These are phyloP conservation scores for Diaporthe destruens DNA, from an alignment of 2,329 filamentous ascomycete genomes.

Conservation along the genomic window DNA sequence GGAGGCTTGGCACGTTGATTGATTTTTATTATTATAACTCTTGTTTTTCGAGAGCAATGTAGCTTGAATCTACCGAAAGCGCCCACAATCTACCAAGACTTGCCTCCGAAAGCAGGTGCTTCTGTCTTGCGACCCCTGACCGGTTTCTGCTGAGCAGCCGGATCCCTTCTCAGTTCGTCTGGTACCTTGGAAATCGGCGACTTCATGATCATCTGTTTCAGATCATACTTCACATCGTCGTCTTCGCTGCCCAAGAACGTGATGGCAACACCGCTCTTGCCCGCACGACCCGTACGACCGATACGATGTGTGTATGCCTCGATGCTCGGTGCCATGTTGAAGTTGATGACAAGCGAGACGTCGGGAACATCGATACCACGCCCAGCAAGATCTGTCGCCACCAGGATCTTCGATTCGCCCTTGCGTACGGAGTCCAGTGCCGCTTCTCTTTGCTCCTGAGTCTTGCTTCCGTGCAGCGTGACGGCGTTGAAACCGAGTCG, in stretches of 20 bases:
- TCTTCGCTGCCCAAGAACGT: slow-evolving; percentile 96
- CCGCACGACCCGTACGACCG: slow-evolving; percentile 95
- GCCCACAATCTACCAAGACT: slow-evolving; percentile 13
- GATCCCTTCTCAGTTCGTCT: slow-evolving; percentile 89
- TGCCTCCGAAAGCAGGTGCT: slow-evolving; percentile 16
- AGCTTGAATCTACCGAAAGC: not conserved
- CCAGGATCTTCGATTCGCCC: slow-evolving; percentile 86
- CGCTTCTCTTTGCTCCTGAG: slow-evolving; percentile 96
- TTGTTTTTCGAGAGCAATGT: not conserved
- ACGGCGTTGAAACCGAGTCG: slow-evolving; percentile 91
- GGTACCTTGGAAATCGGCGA: slow-evolving; percentile 89
- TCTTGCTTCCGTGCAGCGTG: slow-evolving; percentile 95
- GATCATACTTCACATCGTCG: slow-evolving; percentile 88
- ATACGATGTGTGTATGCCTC: slow-evolving; percentile 98
- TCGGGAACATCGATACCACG: slow-evolving; percentile 98
- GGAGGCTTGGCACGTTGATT: not conserved
- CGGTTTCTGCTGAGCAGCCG: slow-evolving; percentile 89
- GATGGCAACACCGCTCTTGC: slow-evolving; percentile 95
- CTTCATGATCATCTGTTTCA: slow-evolving; percentile 96
- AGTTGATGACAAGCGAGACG: slow-evolving; percentile 94
- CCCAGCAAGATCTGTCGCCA: slow-evolving; percentile 94
- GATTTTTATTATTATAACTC: not conserved
- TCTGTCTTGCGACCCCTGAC: slow-evolving; percentile 54
- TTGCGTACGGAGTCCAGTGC: slow-evolving; percentile 87
- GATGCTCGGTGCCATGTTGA: slow-evolving; percentile 96